Percentiles rank a stretch among this genome's conserved stretches.
Conservation (phyloP, 2,329 filamentous ascomycete genomes). For the Alternaria arborescens region DNA sequence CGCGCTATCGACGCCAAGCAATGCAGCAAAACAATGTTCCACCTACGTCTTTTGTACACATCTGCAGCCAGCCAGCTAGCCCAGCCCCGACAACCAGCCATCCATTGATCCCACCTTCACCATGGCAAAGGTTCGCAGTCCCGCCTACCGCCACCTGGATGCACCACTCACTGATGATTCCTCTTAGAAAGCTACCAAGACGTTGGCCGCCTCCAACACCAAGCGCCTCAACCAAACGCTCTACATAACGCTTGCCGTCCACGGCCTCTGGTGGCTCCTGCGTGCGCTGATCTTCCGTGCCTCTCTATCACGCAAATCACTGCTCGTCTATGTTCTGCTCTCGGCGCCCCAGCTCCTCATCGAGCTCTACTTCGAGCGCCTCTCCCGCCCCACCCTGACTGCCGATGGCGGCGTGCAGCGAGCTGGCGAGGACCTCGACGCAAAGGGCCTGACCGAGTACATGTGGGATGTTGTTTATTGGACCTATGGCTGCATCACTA, state of each 20-base stretch:
- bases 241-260: slow-evolving; percentile 74
- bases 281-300: slow-evolving; percentile 71
- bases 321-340: slow-evolving; percentile 74
- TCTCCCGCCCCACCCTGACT: slow-evolving; percentile 80
- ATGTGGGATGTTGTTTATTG: slow-evolving; percentile 98
- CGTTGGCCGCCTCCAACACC: slow-evolving; percentile 79
- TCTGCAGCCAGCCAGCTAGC: neutral
- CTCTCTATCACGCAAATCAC: slow-evolving; percentile 61
- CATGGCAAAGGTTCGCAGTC: slow-evolving; percentile 15
- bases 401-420: slow-evolving; percentile 69
- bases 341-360: slow-evolving; percentile 79
- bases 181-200: slow-evolving; percentile 62
- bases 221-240: slow-evolving; percentile 82
- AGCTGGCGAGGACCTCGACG: slow-evolving; percentile 86
- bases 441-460: slow-evolving; percentile 91
- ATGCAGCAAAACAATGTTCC: slow-evolving; percentile 5
- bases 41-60: slow-evolving; percentile 1
- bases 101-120: neutral
- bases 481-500: slow-evolving; percentile 79
- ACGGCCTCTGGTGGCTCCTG: slow-evolving; percentile 76
- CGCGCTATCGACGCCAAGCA: slow-evolving; percentile 4
- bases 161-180: slow-evolving; percentile 35
- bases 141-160: too few species aligned
- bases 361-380: slow-evolving; percentile 84
- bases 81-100: neutral